Conservation (phyloP, 2,329 filamentous ascomycete genomes). For the Hypoxylon sp. region DNA sequence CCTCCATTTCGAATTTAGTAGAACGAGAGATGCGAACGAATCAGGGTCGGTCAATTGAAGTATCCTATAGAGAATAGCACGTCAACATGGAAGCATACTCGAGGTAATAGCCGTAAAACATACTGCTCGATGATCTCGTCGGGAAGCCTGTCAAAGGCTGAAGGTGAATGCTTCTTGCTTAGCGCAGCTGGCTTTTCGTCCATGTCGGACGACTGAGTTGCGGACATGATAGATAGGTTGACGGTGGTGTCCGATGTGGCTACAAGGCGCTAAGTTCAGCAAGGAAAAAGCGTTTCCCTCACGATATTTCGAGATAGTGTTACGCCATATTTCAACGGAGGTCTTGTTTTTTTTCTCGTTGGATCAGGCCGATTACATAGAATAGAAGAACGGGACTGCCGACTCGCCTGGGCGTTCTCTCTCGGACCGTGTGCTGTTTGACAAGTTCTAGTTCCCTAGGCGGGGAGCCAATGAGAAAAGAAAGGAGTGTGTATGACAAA, state of each 20-base stretch:
- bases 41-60: slow-evolving; percentile 72
- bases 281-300: slow-evolving; percentile 22
- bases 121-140: slow-evolving; percentile 80
- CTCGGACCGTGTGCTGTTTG: slow-evolving; percentile 27
- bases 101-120: slow-evolving; percentile 30
- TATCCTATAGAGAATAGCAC: slow-evolving; percentile 63
- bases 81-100: slow-evolving; percentile 25
- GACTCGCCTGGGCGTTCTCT: slow-evolving; percentile 23
- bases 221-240: slow-evolving; percentile 32
- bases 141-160: slow-evolving; percentile 70
- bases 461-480: slow-evolving; percentile 38
- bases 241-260: slow-evolving; percentile 6
- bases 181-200: slow-evolving; percentile 41
- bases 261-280: slow-evolving; percentile 10
- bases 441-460: slow-evolving; percentile 34
- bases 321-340: slow-evolving; percentile 34
- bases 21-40: slow-evolving; percentile 75
- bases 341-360: slow-evolving; percentile 16
- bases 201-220: slow-evolving; percentile 23
- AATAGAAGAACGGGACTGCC: slow-evolving; percentile 19
- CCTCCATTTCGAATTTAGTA: slow-evolving; percentile 77
- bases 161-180: slow-evolving; percentile 37
- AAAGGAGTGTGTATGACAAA: slow-evolving; percentile 31
- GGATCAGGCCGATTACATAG: slow-evolving; percentile 7
- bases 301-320: slow-evolving; percentile 23